Base-by-base conservation (phyloP, 257 asterid genomes). In the Catharanthus roseus region DNA sequence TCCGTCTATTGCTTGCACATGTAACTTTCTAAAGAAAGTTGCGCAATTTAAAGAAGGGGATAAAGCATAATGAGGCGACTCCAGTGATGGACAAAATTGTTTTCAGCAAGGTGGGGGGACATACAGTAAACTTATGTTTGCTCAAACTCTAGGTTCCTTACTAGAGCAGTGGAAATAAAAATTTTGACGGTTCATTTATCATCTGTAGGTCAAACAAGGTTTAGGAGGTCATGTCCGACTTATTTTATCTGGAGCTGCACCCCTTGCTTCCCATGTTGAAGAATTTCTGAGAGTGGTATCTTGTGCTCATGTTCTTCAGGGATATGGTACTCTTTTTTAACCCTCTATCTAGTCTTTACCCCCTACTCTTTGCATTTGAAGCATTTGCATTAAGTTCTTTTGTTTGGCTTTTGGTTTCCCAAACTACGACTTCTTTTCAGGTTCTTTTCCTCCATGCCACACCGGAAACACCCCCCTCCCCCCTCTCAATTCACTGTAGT, bases 201-300 rank as follows among this genome's bases (percentile, higher is more conserved):
- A 19, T 19, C 33, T 74, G 77, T 58, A 93, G 99, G 87, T 93
- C 58, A 93, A 93, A 79, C 88, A 89, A 88, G 97, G 96, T 65
- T 82, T 93, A 69, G 99, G 99, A 49, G 96, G 99, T 70, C 83
- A 79, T 4, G 99, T 93, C 36, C 85, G 99, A 45, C 73, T 91
- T 79, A 91, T 93, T 72, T 79, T 93, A 85, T 93, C 97, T 31
- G 99, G 97, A 73, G 99, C 96, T 77, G 99, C 99, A 53, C 99
- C 99, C 72, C 97, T 93, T 76, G 93, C 99, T 74, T 74, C 96
- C 38, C 96, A 93, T 70, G 95, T 93, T 36, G 99, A 93, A 77
- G 96, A 89, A 82, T 93, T 63, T 85, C 80, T 93, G 72, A 82
- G 96, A 82, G 96, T 93, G 31, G 97, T 91, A 44, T 71, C 96